Base-by-base conservation (phyloP, 1,284 basidiomycete species). In the Ganoderma boninense region DNA sequence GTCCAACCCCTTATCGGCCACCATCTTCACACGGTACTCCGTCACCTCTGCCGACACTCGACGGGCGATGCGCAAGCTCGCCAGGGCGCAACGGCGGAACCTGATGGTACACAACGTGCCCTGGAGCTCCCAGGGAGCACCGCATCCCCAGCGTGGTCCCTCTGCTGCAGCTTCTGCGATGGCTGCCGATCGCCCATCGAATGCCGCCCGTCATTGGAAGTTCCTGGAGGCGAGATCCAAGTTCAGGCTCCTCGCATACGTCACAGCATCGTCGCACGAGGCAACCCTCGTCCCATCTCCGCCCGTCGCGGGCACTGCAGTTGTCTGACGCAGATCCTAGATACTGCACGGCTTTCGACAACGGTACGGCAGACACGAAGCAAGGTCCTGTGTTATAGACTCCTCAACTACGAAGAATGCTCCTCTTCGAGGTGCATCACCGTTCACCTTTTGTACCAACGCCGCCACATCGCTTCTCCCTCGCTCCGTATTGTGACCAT, bases 61-160 rank as follows among this genome's bases (percentile, higher is more conserved):
- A 6, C 54, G 54, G 14, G 14, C 54, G 29, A 56, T 29, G 29
- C 54, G 54, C 16, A 56, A 56, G 29, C 54, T 56, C 4, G 16
- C 32, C 26, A 56, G 29, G 54, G 54, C 54, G 29, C 32, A 56
- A 3, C 54, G 54, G 14, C 54, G 29, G 54, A 56, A 32, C 26
- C 54, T 56, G 26, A 56, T 56, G 54, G 29, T 32, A 16, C 54
- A 32, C 54, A 56, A 56, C 54, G 54, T 56, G 54, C 26, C 54
- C 26, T 54, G 52, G 52, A 8, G 5, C 10, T 13, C 26, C 11
- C 26, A 23, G 26, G 5, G 26, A 5, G 54, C 54, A 56, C 54
- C 29, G 26, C 52, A 29, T 54, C 26, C 5, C 2, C 23, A 14
- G 14, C 54, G 29, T 7, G 54, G 54, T 32, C 4, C 5, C 1